Conservation (phyloP, 1,139 yeast species). For the Nakaseomyces bracarensis region DNA sequence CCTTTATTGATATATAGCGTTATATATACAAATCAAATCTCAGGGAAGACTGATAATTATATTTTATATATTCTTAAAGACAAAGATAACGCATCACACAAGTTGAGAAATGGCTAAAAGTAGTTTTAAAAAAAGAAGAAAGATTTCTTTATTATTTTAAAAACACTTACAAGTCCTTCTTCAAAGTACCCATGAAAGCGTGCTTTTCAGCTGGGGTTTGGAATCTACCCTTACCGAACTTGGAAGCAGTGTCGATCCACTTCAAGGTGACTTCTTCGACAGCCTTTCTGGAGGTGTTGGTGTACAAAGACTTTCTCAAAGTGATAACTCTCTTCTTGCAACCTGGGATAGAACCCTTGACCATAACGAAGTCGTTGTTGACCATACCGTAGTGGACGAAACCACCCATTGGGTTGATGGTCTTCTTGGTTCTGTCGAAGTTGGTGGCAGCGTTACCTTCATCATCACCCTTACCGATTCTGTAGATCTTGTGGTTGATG, state of each 20-base stretch:
- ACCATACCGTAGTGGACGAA: conserved; percentile 98
- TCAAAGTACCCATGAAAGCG: conserved; percentile 99
- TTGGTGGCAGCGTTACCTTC: conserved; percentile 92
- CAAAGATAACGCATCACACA: background rate
- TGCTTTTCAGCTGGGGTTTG: conserved; percentile 99
- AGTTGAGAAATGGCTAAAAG: background rate
- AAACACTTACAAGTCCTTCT: conserved; percentile 62
- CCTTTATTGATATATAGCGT: background rate
- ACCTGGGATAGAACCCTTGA: conserved; percentile 99
- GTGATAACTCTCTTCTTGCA: conserved; percentile 98
- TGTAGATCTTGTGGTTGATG: conserved; percentile 99
- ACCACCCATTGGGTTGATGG: conserved; percentile 99
- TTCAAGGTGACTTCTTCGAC: conserved; percentile 92
- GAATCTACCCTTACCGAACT: conserved; percentile 99
- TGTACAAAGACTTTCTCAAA: conserved; percentile 96
- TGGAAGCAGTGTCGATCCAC: conserved; percentile 99
- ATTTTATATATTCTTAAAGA: too few species aligned
- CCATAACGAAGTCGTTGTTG: conserved; percentile 93
- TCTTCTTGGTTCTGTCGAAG: conserved; percentile 99
- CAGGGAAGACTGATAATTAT: too few species aligned
- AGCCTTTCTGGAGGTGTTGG: conserved; percentile 97
- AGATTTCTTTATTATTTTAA: background rate
- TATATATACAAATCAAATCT: too few species aligned
- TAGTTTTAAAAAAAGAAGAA: background rate
- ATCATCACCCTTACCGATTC: conserved; percentile 95